Percentiles rank a stretch among this genome's conserved stretches.
phyloP scores from a whole-genome alignment of 2,329 filamentous ascomycete species.

The Neofusicoccum sp. region DNA sequence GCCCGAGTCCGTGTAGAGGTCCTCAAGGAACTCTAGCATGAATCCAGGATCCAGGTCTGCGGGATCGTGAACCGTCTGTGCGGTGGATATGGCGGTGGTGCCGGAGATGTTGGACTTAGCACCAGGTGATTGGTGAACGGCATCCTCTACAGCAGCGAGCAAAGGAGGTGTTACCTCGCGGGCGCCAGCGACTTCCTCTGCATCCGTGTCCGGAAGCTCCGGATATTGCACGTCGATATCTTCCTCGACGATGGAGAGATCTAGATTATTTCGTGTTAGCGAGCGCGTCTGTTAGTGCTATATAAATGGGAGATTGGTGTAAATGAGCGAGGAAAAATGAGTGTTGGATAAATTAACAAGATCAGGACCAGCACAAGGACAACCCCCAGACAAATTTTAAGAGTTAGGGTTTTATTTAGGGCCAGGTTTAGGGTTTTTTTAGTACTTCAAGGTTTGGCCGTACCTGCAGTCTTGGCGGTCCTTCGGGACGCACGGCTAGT shows the following conservation, averaged over 20 bases:
- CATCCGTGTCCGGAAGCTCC: slow-evolving; percentile 20
- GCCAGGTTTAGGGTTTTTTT: too few species aligned
- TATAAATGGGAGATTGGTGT: too few species aligned
- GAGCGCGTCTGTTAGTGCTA: too few species aligned
- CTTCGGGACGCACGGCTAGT: slow-evolving; percentile 25
- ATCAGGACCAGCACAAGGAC: too few species aligned
- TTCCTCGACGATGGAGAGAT: slow-evolving; percentile 21
- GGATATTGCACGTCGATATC: slow-evolving; percentile 22
- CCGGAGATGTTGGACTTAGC: slow-evolving; percentile 42
- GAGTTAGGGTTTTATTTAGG: too few species aligned
- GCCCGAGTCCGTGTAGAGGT: slow-evolving; percentile 31
- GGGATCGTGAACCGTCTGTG: slow-evolving; percentile 21
- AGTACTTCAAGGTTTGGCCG: too few species aligned
- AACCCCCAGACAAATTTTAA: too few species aligned
- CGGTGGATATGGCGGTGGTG: slow-evolving; percentile 47
- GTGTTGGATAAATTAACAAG: too few species aligned
- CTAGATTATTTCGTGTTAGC: slow-evolving; percentile 1
- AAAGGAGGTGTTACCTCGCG: slow-evolving; percentile 1
- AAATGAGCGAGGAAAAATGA: too few species aligned
- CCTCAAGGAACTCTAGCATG: slow-evolving; percentile 42
- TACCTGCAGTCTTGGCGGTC: slow-evolving; percentile 25
- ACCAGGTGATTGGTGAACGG: slow-evolving; percentile 33
- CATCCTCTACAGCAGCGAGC: background rate
- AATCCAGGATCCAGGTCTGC: slow-evolving; percentile 39
- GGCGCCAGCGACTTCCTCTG: background rate